Evolutionary conservation across 2,329 filamentous ascomycete genomes (phyloP), one percentile per base, ranked within the genome.

Genomic region (Parastagonospora nodorum): DNA sequence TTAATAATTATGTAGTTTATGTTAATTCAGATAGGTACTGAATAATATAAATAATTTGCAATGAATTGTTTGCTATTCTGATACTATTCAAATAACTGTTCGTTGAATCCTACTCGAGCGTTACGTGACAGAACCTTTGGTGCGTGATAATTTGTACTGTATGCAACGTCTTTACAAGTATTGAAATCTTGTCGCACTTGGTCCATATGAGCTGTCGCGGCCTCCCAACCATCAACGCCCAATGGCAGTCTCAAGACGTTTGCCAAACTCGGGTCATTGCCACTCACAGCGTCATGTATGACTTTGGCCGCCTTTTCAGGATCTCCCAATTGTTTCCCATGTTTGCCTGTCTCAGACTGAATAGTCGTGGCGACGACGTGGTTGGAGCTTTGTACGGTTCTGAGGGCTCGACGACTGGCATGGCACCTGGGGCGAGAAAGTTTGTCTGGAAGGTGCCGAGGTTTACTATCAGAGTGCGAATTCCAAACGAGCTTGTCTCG

Each of bases 1-100:
- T 86, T 84, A 44, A 97, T 77, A 43, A 89, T 86, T 63, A 97
- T 79, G 73, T 96, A 97, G 77, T 97, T 97, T 60, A 97, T 92
- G 69, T 94, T 94, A 68, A 97, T 89, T 93, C 93, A 97, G 19
- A 97, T 83, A 0, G 93, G 92, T n/a, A n/a, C n/a, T n/a, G n/a
- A n/a, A n/a, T n/a, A n/a, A n/a, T n/a, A n/a, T n/a, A n/a, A n/a
- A n/a, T n/a, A n/a, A 36, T n/a, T 36, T 36, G 33, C 33, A 36
- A 36, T n/a, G 14, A 36, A 36, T 14, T 36, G 33, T 36, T 36
- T 36, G 14, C 33, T 36, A 36, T 14, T 36, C 6, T 6, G 14
- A 36, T 8, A 36, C 33, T n/a, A 11, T 14, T 36, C 8, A n/a
- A 36, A 36, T n/a, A 36, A 36, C 33, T 36, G 33, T 36, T 36